phyloP scores from a whole-genome alignment of 305 asterid species.

The Rubia tinctorum region DNA sequence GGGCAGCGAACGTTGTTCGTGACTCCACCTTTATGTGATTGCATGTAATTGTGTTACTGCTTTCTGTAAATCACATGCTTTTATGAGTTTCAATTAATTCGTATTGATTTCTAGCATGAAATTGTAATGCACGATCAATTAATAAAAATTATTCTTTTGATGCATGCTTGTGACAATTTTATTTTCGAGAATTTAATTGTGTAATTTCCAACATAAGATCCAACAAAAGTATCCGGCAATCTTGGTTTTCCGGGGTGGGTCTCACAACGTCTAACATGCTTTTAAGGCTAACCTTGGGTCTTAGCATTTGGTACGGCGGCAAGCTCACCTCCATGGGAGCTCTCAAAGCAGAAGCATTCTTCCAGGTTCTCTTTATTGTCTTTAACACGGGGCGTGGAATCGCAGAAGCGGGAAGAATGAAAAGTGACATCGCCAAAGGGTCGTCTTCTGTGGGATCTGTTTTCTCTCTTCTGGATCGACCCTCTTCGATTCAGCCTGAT shows the following conservation, averaged over 20 bases:
- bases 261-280: constrained; percentile 78
- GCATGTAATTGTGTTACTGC: no score
- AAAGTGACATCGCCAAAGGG: constrained; percentile 82
- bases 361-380: constrained; percentile 73
- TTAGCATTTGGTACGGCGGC: constrained; percentile 92
- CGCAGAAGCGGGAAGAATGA: constrained; percentile 92
- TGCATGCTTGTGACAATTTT: no score
- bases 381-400: constrained; percentile 89
- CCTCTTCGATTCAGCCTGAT: constrained; percentile 70
- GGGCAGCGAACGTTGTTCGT: no score
- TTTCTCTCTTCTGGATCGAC: constrained; percentile 65
- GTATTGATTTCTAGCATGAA: no score
- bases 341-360: constrained; percentile 60
- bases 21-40: no score
- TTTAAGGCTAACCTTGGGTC: constrained; percentile 74
- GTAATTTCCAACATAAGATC: no score
- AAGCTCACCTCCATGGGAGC: constrained; percentile 59
- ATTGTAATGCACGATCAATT: no score
- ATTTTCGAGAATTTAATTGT: no score
- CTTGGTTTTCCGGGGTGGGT: constrained; percentile 88
- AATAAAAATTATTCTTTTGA: no score
- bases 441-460: constrained; percentile 74
- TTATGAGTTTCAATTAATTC: no score
- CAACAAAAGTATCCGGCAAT: constrained; percentile 77
- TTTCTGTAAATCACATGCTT: no score